Percentiles rank a stretch among this genome's conserved stretches.
These are phyloP conservation scores for Lachancea dasiensis DNA, from an alignment of 805 yeast genomes.

Conservation along the genomic window DNA sequence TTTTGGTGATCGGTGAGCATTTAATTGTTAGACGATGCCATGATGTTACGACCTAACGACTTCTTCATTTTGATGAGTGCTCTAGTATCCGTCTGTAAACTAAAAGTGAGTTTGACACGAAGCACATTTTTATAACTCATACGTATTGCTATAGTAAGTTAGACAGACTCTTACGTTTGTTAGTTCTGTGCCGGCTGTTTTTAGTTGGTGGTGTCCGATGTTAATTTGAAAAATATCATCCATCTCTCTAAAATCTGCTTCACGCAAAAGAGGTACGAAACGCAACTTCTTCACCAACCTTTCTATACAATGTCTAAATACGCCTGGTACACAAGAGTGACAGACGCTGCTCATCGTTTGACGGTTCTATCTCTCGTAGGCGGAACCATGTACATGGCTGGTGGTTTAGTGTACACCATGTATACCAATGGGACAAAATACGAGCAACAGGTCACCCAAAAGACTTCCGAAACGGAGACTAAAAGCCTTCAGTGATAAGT, in stretches of 20 bases:
- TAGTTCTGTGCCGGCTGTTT: background rate
- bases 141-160: background rate
- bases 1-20: background rate
- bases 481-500: slow-evolving; percentile 2
- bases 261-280: too few species aligned
- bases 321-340: slow-evolving; percentile 72
- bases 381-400: slow-evolving; percentile 44
- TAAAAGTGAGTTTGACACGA: too few species aligned
- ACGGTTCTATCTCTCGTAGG: slow-evolving; percentile 66
- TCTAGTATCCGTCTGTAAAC: too few species aligned
- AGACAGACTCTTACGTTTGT: background rate
- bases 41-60: background rate
- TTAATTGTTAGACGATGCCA: background rate
- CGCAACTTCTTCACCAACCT: too few species aligned
- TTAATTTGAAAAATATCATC: too few species aligned
- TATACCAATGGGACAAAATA: slow-evolving; percentile 48
- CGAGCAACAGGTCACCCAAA: slow-evolving; percentile 38
- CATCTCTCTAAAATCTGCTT: too few species aligned
- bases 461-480: slow-evolving; percentile 10
- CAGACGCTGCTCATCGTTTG: slow-evolving; percentile 67
- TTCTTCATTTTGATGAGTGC: too few species aligned
- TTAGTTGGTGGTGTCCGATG: too few species aligned
- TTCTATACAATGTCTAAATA: slow-evolving; percentile 40
- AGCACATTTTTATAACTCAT: too few species aligned
- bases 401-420: slow-evolving; percentile 47